Base-by-base conservation (phyloP, 306 rosid species). In the Cicer pinnatifidum region DNA sequence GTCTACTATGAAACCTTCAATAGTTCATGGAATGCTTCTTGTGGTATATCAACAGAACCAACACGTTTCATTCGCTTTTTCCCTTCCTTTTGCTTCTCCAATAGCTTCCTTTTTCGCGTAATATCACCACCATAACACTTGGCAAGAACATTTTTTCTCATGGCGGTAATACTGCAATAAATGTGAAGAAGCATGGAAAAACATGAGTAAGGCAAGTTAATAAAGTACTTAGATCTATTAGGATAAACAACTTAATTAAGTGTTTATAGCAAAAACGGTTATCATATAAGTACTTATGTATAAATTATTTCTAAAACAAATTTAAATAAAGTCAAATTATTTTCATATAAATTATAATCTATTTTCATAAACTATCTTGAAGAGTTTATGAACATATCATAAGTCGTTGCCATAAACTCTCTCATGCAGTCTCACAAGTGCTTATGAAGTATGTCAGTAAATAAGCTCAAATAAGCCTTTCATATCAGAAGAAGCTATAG, bases 71-170 rank as follows among this genome's bases (percentile, higher is more conserved):
- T 93, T 85, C 97, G 82, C 85, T 91, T 93, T 82, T 93, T 93
- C 65, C 98, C 98, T 89, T 93, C 98, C 78, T 91, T 93, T 69
- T 93, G 98, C 84, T 91, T 93, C 79, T 93, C 98, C 85, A 93
- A 84, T 33, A 93, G 88, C 87, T 93, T 93, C 87, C 81, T 88
- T 83, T 93, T 93, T 56, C 97, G 86, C n/a, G 85, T 74, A 68
- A 89, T 78, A 74, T 93, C 98, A 67, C 98, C 98, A 23, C 98
- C 98, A 59, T 87, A 91, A 81, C 98, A 93, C 87, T 89, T 93
- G 7, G 96, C 98, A 46, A 91, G 92, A 77, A 93, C 98, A 70
- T 93, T 89, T 78, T 93, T 93, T 70, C 98, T 85, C 94, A 91
- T 71, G 0, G 98, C 96, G 9, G 97, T 84, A 65, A 93, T 75